Evolutionary conservation across 1,284 basidiomycete species (phyloP).

Genomic region (Termitomyces sp.): DNA sequence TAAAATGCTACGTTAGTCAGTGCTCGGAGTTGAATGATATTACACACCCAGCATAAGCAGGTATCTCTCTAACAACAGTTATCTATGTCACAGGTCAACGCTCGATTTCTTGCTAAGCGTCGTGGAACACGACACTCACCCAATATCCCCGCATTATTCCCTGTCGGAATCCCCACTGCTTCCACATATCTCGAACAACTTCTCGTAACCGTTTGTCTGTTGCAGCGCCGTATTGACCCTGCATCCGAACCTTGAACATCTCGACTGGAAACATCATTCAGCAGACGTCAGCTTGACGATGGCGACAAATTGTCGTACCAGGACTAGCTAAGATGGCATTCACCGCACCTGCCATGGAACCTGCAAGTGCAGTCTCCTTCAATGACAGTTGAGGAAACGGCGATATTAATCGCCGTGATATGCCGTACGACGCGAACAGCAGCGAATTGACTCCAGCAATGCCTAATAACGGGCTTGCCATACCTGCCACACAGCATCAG

Average conservation of each 20-base stretch:
- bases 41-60: constrained; percentile 87
- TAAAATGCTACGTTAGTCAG: constrained; percentile 22
- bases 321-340: constrained; percentile 89
- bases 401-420: constrained; percentile 78
- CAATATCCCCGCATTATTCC: constrained; percentile 97
- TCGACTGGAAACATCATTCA: constrained; percentile 46
- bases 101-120: background rate
- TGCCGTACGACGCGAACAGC: constrained; percentile 86
- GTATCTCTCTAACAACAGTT: constrained; percentile 90
- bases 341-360: constrained; percentile 85
- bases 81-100: constrained; percentile 43
- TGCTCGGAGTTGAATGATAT: background rate
- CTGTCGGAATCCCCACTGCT: constrained; percentile 73
- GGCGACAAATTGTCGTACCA: constrained; percentile 38
- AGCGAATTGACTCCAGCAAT: constrained; percentile 96
- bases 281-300: background rate
- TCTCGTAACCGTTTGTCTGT: constrained; percentile 73
- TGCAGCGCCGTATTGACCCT: constrained; percentile 81
- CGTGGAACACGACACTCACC: constrained; percentile 42
- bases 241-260: constrained; percentile 96
- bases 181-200: constrained; percentile 81
- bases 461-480: constrained; percentile 89
- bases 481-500: constrained; percentile 47
- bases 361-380: constrained; percentile 78
- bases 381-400: constrained; percentile 83